These are phyloP conservation scores for Tubosaeta sp. DNA, from an alignment of 768 basidiomycete species.

Conservation along the genomic window DNA sequence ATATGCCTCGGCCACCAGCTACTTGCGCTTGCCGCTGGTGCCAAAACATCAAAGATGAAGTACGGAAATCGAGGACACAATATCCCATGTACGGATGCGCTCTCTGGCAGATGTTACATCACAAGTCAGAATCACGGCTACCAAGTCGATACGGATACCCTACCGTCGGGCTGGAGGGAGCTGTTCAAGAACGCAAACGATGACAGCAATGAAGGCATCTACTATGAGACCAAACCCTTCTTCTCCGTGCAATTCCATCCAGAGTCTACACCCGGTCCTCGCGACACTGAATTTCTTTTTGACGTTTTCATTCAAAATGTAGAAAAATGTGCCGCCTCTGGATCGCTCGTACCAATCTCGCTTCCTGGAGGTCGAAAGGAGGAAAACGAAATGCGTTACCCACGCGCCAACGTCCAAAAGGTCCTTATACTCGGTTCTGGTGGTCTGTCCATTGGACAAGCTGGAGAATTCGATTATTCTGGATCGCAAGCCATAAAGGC, in stretches of 20 bases:
- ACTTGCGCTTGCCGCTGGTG: slow-evolving; percentile 91
- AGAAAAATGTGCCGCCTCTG: slow-evolving; percentile 62
- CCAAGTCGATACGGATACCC: slow-evolving; percentile 79
- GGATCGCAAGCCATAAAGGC: slow-evolving; percentile 99
- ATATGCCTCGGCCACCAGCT: slow-evolving; percentile 99
- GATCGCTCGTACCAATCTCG: slow-evolving; percentile 50
- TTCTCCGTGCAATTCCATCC: slow-evolving; percentile 99
- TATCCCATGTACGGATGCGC: slow-evolving; percentile 92
- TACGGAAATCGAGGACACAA: slow-evolving; percentile 99
- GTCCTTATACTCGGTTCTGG: slow-evolving; percentile 97
- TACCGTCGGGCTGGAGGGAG: slow-evolving; percentile 87
- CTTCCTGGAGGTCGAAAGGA: slow-evolving; percentile 79
- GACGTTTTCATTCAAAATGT: slow-evolving; percentile 94
- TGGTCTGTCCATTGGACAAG: slow-evolving; percentile 96
- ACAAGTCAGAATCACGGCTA: slow-evolving; percentile 99
- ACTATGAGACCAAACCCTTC: slow-evolving; percentile 87
- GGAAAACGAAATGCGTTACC: slow-evolving; percentile 73
- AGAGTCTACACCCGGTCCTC: slow-evolving; percentile 92
- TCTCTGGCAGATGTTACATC: slow-evolving; percentile 97
- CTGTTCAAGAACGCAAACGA: slow-evolving; percentile 97
- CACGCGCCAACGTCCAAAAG: slow-evolving; percentile 78
- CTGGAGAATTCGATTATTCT: slow-evolving; percentile 99
- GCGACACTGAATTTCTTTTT: slow-evolving; percentile 98
- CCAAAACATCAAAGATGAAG: slow-evolving; percentile 97
- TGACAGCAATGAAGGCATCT: slow-evolving; percentile 95